phyloP scores from a whole-genome alignment of 2,329 filamentous ascomycete species.

The Exophiala calicioides region DNA sequence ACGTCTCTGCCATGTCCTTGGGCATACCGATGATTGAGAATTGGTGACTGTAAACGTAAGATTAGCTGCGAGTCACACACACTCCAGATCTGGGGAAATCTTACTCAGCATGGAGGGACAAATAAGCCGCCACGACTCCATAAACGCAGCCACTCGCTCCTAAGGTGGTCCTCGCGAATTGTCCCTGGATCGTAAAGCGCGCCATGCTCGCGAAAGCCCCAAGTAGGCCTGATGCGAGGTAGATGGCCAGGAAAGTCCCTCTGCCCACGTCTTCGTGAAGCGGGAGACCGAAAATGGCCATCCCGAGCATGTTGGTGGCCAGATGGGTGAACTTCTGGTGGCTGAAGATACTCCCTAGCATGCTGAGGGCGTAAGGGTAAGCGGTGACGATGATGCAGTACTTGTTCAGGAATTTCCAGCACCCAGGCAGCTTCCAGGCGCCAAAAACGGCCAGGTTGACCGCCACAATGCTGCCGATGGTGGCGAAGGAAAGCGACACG shows the following conservation, averaged over 20 bases:
- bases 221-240: conserved; percentile 49
- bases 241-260: conserved; percentile 57
- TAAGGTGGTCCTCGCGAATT: conserved; percentile 49
- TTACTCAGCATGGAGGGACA: conserved; percentile 50
- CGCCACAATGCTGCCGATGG: conserved; percentile 53
- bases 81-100: conserved; percentile 15
- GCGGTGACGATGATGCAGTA: conserved; percentile 57
- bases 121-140: conserved; percentile 53
- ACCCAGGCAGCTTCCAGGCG: conserved; percentile 54
- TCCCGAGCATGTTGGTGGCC: conserved; percentile 54
- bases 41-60: conserved; percentile 37
- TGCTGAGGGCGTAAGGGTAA: conserved; percentile 54
- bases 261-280: conserved; percentile 59
- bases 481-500: conserved; percentile 53
- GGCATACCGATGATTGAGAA: conserved; percentile 47
- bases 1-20: conserved; percentile 39
- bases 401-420: conserved; percentile 58
- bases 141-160: conserved; percentile 55
- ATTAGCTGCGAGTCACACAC: conserved; percentile 3
- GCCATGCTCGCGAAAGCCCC: conserved; percentile 51
- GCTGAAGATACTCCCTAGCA: conserved; percentile 58
- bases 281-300: conserved; percentile 57
- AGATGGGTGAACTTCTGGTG: conserved; percentile 58
- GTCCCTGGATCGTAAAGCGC: conserved; percentile 45
- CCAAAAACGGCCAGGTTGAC: conserved; percentile 53